phyloP scores from a whole-genome alignment of 495 filamentous ascomycete species.

The Amphirosellinia nigrospora region DNA sequence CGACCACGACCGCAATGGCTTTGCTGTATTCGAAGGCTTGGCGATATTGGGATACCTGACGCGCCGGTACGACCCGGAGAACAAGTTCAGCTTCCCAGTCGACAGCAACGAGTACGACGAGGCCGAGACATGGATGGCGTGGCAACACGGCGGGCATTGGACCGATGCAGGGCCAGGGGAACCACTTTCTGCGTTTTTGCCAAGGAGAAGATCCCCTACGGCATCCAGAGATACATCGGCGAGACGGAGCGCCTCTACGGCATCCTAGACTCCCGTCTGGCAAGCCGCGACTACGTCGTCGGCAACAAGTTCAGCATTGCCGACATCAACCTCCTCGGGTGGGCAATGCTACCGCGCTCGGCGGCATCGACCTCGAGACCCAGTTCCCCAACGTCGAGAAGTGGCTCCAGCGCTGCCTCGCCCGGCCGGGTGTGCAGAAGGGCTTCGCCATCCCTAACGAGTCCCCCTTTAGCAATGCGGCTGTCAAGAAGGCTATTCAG shows the following conservation, averaged over 20 bases:
- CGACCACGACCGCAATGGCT: slow-evolving; percentile 64
- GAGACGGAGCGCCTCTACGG: slow-evolving; percentile 81
- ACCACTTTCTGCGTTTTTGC: slow-evolving; percentile 83
- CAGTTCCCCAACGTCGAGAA: slow-evolving; percentile 71
- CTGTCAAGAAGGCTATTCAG: slow-evolving; percentile 21
- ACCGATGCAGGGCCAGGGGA: slow-evolving; percentile 88
- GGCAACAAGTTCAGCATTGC: slow-evolving; percentile 80
- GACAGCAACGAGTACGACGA: slow-evolving; percentile 73
- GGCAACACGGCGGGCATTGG: slow-evolving; percentile 71
- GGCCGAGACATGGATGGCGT: slow-evolving; percentile 68
- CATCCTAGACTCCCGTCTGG: slow-evolving; percentile 73
- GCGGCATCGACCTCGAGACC: slow-evolving; percentile 65
- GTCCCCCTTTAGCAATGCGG: slow-evolving; percentile 22
- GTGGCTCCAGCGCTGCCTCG: slow-evolving; percentile 67
- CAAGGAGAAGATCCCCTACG: slow-evolving; percentile 78
- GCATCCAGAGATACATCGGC: slow-evolving; percentile 75
- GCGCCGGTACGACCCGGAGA: slow-evolving; percentile 74
- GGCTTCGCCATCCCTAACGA: slow-evolving; percentile 68
- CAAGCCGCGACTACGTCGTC: slow-evolving; percentile 64
- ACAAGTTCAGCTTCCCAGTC: slow-evolving; percentile 77
- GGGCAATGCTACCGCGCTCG: slow-evolving; percentile 55
- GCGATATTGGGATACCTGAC: slow-evolving; percentile 80
- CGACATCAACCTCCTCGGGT: slow-evolving; percentile 76
- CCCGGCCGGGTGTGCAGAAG: slow-evolving; percentile 69
- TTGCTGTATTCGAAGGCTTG: slow-evolving; percentile 78